Evolutionary conservation across 2,329 filamentous ascomycete species (phyloP), one percentile per base, ranked within the genome.

Genomic region (Colletotrichum godetiae): DNA sequence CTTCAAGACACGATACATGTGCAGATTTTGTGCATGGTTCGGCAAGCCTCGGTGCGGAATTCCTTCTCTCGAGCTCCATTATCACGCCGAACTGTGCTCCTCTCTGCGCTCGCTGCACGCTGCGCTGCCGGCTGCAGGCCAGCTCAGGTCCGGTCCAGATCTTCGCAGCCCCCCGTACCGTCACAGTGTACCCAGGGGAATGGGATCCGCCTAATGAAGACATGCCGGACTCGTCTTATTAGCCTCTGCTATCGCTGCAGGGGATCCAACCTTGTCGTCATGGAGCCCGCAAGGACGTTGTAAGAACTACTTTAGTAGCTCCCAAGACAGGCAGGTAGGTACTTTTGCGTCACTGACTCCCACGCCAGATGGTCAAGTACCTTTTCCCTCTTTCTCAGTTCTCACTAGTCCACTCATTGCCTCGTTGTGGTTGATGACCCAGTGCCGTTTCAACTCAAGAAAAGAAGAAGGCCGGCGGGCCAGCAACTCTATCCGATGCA

Each of bases 221-320:
- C 72, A 73, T 72, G 74, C 72, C 74, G 74, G 68, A 69, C 72
- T 55, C 74, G 62, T 75, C 74, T 73, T 73, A 72, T 72, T 74
- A 75, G 74, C 61, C 62, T 75, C 68, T 69, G 37, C 42, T 70
- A 69, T 75, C 58, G 73, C 64, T 69, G 68, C 74, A 74, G 65
- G 74, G 67, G 60, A 61, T 49, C 35, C 59, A 73, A 64, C 72
- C 68, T 68, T 72, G 68, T 64, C 57, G 46, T 52, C 42, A n/a
- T 31, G 53, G 22, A 67, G 33, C 64, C 59, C 69, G 35, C 67
- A 35, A 61, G 46, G 68, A 63, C 63, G 68, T 67, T 67, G 68
- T 57, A 64, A 63, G 64, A 62, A 53, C 59, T 56, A 63, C 63
- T 57, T 31, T 73, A 37, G 57, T 46, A 42, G 35, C 27, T 46